Evolutionary conservation across 2,329 filamentous ascomycete species (phyloP), one percentile per base, ranked within the genome.

Genomic region (Ambrosiella beaveri): DNA sequence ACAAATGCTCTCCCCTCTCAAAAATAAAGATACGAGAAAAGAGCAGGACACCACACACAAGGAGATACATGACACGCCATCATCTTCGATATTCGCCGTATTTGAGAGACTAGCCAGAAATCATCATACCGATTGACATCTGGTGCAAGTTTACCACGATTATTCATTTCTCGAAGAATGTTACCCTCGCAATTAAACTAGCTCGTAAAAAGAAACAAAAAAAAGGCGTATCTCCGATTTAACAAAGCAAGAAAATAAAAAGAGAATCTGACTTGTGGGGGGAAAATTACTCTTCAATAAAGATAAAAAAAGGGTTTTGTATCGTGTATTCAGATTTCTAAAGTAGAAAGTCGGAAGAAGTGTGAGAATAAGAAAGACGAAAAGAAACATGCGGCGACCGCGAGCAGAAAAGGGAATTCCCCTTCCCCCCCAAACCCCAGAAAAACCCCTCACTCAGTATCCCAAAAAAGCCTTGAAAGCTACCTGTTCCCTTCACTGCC

Each of bases 101-200:
- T 13, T 47, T 35, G 27, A 51, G 27, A 51, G 51, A 54, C 8
- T 11, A 8, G 19, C 19, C 15, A n/a, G 8, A 39, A n/a, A 17
- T 35, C 36, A 59, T 77, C 85, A 70, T 76, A 94, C 89, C 89
- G 86, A 80, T 97, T 97, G 77, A 96, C 90, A 86, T 98, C 93
- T 75, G 93, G 90, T 77, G 90, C 90, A 80, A 97, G 86, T 82
- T 96, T 97, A 76, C 84, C 85, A 77, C 82, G 84, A 77, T 84
- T 94, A 88, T 85, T 94, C 88, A 95, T 95, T 84, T 82, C 85
- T 89, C 82, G 78, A 75, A 52, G 52, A 54, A 11, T n/a, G 13
- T n/a, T 7, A 5, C 12, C n/a, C n/a, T 38, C 37, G 9, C 17
- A 39, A 54, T 27, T 41, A 19, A 54, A 41, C 8, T 19, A 49